Evolutionary conservation across 768 basidiomycete species (phyloP).

Genomic region (Suillus cothurnatus): DNA sequence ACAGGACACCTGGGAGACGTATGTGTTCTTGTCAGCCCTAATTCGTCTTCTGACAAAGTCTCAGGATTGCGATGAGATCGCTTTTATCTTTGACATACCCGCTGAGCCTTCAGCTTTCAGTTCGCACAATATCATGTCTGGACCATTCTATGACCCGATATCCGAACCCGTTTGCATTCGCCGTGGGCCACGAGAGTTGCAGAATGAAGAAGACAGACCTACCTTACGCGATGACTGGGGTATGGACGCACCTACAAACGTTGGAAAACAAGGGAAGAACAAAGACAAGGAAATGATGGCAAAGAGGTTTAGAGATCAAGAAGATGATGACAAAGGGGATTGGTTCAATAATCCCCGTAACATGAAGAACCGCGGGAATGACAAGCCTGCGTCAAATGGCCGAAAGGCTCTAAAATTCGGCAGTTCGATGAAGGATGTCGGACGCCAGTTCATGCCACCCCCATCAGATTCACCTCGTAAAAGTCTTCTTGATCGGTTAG

Average conservation of each 20-base stretch:
- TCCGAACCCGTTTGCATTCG: constrained; percentile 33
- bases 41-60: neutral
- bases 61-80: constrained; percentile 62
- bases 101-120: constrained; percentile 71
- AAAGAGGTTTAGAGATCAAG: constrained; percentile 49
- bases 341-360: constrained; percentile 59
- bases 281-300: constrained; percentile 62
- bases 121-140: constrained; percentile 55
- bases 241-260: constrained; percentile 51
- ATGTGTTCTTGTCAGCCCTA: constrained; percentile 29
- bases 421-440: constrained; percentile 34
- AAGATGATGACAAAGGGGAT: constrained; percentile 54
- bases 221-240: constrained; percentile 48
- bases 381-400: constrained; percentile 14
- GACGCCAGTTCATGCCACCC: constrained; percentile 23
- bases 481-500: constrained; percentile 41
- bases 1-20: constrained; percentile 82
- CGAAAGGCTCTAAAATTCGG: constrained; percentile 41
- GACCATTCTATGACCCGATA: constrained; percentile 63
- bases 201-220: constrained; percentile 25
- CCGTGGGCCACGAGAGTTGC: constrained; percentile 42
- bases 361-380: constrained; percentile 29
- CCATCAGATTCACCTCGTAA: constrained; percentile 18
- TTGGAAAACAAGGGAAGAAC: constrained; percentile 64
- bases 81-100: constrained; percentile 43